phyloP scores from a whole-genome alignment of 257 asterid genomes.

The Solanum sitiens region DNA sequence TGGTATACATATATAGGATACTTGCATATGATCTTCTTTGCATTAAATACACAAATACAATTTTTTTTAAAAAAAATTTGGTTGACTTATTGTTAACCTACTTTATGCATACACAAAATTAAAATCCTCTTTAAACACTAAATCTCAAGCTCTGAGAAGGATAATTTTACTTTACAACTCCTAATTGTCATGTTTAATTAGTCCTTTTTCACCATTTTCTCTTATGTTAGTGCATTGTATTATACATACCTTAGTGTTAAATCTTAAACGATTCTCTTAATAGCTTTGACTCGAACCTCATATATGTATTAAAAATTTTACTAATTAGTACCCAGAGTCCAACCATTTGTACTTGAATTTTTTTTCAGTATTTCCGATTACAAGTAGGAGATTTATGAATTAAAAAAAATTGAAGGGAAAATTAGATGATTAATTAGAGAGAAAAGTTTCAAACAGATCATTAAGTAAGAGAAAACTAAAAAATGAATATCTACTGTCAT shows the following conservation, averaged over 20 bases:
- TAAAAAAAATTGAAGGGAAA: background rate
- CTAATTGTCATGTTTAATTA: background rate
- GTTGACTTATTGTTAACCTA: background rate
- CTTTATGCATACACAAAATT: background rate
- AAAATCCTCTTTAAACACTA: background rate
- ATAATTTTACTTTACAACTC: background rate
- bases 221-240: background rate
- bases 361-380: background rate
- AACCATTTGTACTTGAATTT: background rate
- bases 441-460: background rate
- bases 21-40: background rate
- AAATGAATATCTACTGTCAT: background rate
- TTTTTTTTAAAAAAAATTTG: background rate
- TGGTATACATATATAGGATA: background rate
- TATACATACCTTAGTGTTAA: background rate
- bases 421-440: background rate
- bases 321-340: background rate
- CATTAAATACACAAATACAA: background rate
- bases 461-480: background rate
- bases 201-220: background rate
- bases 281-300: accelerated
- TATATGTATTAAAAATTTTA: background rate
- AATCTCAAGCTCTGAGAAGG: background rate
- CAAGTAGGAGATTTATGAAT: background rate
- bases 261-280: background rate